Evolutionary conservation across 805 yeast species (phyloP).

Genomic region (Myxozyma nipponensis): DNA sequence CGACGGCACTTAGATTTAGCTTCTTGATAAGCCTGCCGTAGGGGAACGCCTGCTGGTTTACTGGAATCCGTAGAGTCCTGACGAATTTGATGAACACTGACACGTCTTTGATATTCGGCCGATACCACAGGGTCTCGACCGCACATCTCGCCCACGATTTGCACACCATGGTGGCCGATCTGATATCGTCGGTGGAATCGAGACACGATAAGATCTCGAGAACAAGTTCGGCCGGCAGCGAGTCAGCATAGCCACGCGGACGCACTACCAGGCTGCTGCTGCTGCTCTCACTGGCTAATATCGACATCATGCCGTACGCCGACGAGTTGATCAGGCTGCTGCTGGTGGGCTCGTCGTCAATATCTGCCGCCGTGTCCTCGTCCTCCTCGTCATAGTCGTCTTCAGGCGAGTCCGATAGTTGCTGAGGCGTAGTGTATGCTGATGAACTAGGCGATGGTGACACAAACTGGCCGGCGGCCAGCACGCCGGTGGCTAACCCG

Average conservation of each 20-base stretch:
- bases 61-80: conserved; percentile 48
- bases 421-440: conserved; percentile 23
- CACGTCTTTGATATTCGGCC: conserved; percentile 65
- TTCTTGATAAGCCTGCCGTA: conserved; percentile 60
- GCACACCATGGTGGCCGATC: conserved; percentile 56
- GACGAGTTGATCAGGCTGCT: neutral
- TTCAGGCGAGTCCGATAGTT: conserved; percentile 23
- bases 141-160: conserved; percentile 74
- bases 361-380: conserved; percentile 8
- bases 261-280: neutral
- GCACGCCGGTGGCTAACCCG: too few relatives aligned
- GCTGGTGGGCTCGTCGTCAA: conserved; percentile 1
- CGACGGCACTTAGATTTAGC: conserved; percentile 72
- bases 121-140: conserved; percentile 79
- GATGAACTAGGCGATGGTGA: conserved; percentile 22
- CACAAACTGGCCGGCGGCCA: neutral
- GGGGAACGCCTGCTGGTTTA: conserved; percentile 64
- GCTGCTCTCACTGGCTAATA: conserved; percentile 3
- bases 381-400: conserved; percentile 25
- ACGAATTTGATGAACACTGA: conserved; percentile 51
- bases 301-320: too few relatives aligned
- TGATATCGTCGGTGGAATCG: conserved; percentile 18
- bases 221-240: conserved; percentile 21
- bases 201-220: conserved; percentile 12
- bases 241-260: conserved; percentile 1